Conservation (phyloP, 164 flowering plant genomes). For the Stephania cephalantha region DNA sequence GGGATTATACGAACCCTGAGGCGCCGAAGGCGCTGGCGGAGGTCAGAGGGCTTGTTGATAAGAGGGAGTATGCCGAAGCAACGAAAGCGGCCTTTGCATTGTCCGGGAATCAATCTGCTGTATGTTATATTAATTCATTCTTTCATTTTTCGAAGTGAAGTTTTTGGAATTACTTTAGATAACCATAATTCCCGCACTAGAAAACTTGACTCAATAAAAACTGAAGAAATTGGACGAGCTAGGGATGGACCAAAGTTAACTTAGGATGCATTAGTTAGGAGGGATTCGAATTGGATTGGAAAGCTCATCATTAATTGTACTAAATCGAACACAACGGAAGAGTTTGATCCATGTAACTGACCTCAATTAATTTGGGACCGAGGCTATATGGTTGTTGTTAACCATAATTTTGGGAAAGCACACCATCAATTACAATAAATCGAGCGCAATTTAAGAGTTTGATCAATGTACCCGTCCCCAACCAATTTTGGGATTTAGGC, state of each 20-base stretch:
- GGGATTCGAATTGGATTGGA: too few relatives aligned
- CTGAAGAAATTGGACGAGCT: too few relatives aligned
- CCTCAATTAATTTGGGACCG: too few relatives aligned
- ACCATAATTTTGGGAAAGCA: too few relatives aligned
- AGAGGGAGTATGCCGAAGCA: constrained; percentile 58
- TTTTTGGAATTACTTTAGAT: not conserved
- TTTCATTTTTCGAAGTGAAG: not conserved
- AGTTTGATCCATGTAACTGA: too few relatives aligned
- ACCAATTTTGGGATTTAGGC: not conserved
- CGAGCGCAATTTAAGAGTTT: not conserved
- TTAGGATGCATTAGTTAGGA: too few relatives aligned
- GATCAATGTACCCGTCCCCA: not conserved
- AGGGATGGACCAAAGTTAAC: too few relatives aligned
- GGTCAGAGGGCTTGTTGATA: constrained; percentile 75
- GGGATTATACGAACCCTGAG: constrained; percentile 55
- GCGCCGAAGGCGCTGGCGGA: constrained; percentile 57
- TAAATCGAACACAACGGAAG: too few relatives aligned
- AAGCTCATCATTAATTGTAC: too few relatives aligned
- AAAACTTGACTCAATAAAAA: too few relatives aligned
- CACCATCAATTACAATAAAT: too few relatives aligned
- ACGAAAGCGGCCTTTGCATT: constrained; percentile 55
- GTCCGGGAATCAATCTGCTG: constrained; percentile 61
- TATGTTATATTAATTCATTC: constrained; percentile 22
- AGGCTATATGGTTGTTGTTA: not conserved
- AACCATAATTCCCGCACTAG: not conserved